These are phyloP conservation scores for Entomortierella beljakovae DNA, from an alignment of 192 early-diverging fungal species.

Conservation along the genomic window DNA sequence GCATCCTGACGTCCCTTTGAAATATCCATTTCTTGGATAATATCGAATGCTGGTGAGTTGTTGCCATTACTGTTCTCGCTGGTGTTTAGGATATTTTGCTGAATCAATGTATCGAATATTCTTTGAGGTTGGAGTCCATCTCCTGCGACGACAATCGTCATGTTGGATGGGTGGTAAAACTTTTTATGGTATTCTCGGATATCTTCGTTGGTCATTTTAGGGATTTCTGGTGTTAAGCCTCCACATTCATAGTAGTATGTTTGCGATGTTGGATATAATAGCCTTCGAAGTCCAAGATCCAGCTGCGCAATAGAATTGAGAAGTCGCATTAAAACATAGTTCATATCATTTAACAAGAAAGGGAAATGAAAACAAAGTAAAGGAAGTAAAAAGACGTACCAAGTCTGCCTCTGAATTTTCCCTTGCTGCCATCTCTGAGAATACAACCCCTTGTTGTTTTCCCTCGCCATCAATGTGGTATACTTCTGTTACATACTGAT, in stretches of 20 bases:
- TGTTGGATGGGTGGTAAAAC: constrained; percentile 79
- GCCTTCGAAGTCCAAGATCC: constrained; percentile 63
- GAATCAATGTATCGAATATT: constrained; percentile 67
- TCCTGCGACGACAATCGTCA: constrained; percentile 76
- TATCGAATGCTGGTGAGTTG: constrained; percentile 4
- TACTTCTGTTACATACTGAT: constrained; percentile 84
- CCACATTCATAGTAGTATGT: constrained; percentile 84
- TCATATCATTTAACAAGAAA: too few species aligned
- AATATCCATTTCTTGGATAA: constrained; percentile 50
- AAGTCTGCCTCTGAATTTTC: constrained; percentile 80
- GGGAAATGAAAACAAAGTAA: neutral
- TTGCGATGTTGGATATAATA: constrained; percentile 58
- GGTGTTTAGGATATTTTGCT: constrained; percentile 27
- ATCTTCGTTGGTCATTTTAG: constrained; percentile 76
- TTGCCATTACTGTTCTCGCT: neutral
- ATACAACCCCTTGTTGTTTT: constrained; percentile 84
- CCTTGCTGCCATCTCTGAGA: constrained; percentile 77
- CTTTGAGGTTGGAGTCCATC: constrained; percentile 51
- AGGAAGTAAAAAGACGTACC: constrained; percentile 22
- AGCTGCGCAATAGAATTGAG: constrained; percentile 43
- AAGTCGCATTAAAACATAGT: too few species aligned
- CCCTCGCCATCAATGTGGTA: constrained; percentile 80
- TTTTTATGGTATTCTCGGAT: constrained; percentile 80
- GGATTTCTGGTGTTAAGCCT: constrained; percentile 79
- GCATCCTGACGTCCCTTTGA: constrained; percentile 55